These are phyloP conservation scores for Trichoderma asperelloides DNA, from an alignment of 495 filamentous ascomycete species.

Conservation along the genomic window DNA sequence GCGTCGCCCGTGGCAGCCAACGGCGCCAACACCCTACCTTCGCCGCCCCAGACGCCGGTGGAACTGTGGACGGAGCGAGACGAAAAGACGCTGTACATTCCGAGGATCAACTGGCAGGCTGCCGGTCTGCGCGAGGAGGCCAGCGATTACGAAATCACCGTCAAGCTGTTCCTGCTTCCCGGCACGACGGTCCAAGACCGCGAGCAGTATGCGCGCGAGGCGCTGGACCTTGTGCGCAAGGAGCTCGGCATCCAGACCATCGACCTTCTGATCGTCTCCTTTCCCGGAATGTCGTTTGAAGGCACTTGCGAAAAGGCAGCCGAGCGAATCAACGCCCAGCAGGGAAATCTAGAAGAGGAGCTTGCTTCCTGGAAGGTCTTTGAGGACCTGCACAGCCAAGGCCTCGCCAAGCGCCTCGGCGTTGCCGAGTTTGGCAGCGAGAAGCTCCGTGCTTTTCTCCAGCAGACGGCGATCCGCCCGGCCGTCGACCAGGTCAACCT, in stretches of 20 bases:
- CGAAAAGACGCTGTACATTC: slow-evolving; percentile 59
- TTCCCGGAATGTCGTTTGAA: slow-evolving; percentile 88
- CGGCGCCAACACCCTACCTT: slow-evolving; percentile 36
- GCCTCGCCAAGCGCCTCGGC: slow-evolving; percentile 65
- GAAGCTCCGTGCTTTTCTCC: slow-evolving; percentile 52
- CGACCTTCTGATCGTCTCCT: slow-evolving; percentile 85
- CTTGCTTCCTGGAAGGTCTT: slow-evolving; percentile 58
- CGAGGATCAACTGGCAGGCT: slow-evolving; percentile 61
- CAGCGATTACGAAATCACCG: slow-evolving; percentile 80
- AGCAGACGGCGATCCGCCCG: slow-evolving; percentile 60
- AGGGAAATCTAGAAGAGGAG: slow-evolving; percentile 58
- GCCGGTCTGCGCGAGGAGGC: slow-evolving; percentile 68
- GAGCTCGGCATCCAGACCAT: slow-evolving; percentile 67
- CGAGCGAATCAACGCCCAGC: slow-evolving; percentile 50
- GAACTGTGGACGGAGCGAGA: slow-evolving; percentile 57
- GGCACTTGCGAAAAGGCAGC: slow-evolving; percentile 80
- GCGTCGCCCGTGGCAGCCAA: slow-evolving; percentile 33
- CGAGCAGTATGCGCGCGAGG: slow-evolving; percentile 59
- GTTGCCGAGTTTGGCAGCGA: slow-evolving; percentile 85
- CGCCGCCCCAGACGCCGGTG: slow-evolving; percentile 19
- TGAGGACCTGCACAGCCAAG: slow-evolving; percentile 62
- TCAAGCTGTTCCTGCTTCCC: slow-evolving; percentile 87
- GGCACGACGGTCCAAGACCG: slow-evolving; percentile 52
- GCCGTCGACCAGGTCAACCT: slow-evolving; percentile 94
- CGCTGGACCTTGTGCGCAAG: slow-evolving; percentile 66